These are phyloP conservation scores for Silene latifolia DNA, from an alignment of 148 eudicot genomes.

Conservation along the genomic window DNA sequence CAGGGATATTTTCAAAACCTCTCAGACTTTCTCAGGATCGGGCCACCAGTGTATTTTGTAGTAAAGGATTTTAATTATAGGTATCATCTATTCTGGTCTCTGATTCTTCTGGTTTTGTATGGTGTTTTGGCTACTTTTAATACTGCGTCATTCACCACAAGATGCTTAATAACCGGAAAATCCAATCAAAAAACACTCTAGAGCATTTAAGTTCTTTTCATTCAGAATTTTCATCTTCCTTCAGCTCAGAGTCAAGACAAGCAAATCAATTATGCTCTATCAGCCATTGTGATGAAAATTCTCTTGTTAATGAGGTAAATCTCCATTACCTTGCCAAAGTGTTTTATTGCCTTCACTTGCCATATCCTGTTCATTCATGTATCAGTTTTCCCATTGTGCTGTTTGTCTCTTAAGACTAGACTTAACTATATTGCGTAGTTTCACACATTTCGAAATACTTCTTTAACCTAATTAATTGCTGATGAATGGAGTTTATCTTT, in stretches of 20 bases:
- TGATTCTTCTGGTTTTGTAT: neutral
- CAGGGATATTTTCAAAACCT: constrained; percentile 83
- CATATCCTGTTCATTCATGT: neutral
- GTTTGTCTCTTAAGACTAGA: constrained; percentile 2
- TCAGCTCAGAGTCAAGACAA: constrained; percentile 90
- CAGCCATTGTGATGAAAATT: constrained; percentile 85
- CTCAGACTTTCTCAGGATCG: constrained; percentile 75
- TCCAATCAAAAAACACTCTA: constrained; percentile 1
- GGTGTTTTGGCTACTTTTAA: neutral
- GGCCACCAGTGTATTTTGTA: constrained; percentile 91
- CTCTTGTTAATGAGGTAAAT: constrained; percentile 93
- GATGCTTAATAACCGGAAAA: neutral
- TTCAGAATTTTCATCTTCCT: constrained; percentile 11
- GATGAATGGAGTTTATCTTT: constrained; percentile 12
- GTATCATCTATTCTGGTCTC: constrained; percentile 30
- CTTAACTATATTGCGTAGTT: neutral
- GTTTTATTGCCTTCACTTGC: neutral
- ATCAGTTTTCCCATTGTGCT: neutral
- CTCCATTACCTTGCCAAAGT: neutral
- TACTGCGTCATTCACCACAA: neutral
- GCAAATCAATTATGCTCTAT: constrained; percentile 94
- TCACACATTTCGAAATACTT: neutral
- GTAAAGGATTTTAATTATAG: constrained; percentile 83
- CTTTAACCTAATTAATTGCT: constrained; percentile 10
- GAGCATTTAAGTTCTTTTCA: neutral